phyloP scores from a whole-genome alignment of 495 filamentous ascomycete species.

The Penicillium steckii region DNA sequence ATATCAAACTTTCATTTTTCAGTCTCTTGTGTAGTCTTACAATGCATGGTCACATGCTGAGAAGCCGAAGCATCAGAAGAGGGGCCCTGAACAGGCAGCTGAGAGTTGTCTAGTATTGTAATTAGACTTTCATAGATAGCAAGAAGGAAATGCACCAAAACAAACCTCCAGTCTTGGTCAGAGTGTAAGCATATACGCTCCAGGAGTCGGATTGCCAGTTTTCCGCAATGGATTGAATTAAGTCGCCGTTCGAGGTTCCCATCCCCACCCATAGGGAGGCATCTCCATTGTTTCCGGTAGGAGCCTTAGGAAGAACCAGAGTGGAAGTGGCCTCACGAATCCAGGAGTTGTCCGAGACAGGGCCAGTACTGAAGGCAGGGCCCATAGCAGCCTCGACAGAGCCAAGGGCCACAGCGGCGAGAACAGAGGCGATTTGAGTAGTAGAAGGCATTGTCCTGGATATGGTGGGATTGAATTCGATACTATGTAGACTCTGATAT shows the following conservation, averaged over 20 bases:
- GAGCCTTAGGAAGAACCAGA: constrained; percentile 31
- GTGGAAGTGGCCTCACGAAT: constrained; percentile 38
- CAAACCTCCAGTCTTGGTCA: constrained; percentile 25
- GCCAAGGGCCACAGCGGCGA: constrained; percentile 12
- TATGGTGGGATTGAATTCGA: background rate
- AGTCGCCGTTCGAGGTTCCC: constrained; percentile 38
- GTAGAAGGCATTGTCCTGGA: constrained; percentile 17
- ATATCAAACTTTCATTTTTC: background rate
- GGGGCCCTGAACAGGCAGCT: constrained; percentile 30
- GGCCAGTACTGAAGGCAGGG: constrained; percentile 37
- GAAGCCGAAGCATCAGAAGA: constrained; percentile 15
- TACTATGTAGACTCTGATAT: too few species aligned
- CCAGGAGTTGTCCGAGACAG: constrained; percentile 30
- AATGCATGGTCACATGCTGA: constrained; percentile 33
- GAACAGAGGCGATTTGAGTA: constrained; percentile 5
- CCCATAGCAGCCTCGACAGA: constrained; percentile 25
- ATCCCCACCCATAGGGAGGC: constrained; percentile 37
- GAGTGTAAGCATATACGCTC: constrained; percentile 32
- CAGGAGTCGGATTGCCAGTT: constrained; percentile 25
- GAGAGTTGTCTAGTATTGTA: constrained; percentile 19
- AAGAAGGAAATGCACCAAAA: constrained; percentile 1
- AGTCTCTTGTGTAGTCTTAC: constrained; percentile 9
- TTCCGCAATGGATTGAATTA: constrained; percentile 37
- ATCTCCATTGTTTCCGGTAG: constrained; percentile 24
- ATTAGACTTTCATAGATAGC: background rate